These are phyloP conservation scores for Lyophyllum atratum DNA, from an alignment of 768 basidiomycete genomes.

Conservation along the genomic window DNA sequence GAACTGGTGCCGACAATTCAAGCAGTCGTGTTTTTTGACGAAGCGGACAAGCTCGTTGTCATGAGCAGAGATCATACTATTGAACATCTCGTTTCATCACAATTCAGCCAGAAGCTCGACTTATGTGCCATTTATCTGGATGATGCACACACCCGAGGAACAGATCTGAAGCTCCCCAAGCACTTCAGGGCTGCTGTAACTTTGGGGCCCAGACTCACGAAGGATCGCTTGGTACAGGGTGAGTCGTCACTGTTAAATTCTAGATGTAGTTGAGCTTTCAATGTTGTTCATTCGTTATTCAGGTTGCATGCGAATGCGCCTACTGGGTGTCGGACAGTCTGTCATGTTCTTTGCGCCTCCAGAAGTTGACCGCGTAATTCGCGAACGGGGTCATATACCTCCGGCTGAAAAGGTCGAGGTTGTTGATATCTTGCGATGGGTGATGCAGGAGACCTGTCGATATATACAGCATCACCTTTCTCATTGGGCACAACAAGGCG, in stretches of 20 bases:
- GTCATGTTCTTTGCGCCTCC: slow-evolving; percentile 48
- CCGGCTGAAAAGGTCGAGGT: neutral
- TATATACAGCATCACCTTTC: slow-evolving; percentile 40
- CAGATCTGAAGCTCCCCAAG: slow-evolving; percentile 50
- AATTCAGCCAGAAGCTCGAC: slow-evolving; percentile 35
- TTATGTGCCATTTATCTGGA: slow-evolving; percentile 52
- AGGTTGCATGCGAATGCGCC: slow-evolving; percentile 59
- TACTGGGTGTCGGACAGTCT: slow-evolving; percentile 47
- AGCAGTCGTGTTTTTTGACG: slow-evolving; percentile 47
- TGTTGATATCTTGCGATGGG: slow-evolving; percentile 43
- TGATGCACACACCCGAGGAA: slow-evolving; percentile 55
- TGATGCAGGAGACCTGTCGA: slow-evolving; percentile 43
- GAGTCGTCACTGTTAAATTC: slow-evolving; percentile 12
- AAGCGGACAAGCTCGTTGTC: slow-evolving; percentile 35
- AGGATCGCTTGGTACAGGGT: slow-evolving; percentile 56
- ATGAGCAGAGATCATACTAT: slow-evolving; percentile 35
- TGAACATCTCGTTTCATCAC: slow-evolving; percentile 38
- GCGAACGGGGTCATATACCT: slow-evolving; percentile 35
- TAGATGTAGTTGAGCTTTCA: too few relatives aligned
- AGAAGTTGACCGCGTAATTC: slow-evolving; percentile 40
- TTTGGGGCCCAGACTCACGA: slow-evolving; percentile 50
- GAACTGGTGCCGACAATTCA: slow-evolving; percentile 22
- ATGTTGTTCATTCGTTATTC: neutral
- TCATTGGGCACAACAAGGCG: slow-evolving; percentile 43
- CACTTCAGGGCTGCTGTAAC: slow-evolving; percentile 47